Evolutionary conservation across 2,329 filamentous ascomycete genomes (phyloP), one percentile per base, ranked within the genome.

Genomic region (Penicillium sp.): DNA sequence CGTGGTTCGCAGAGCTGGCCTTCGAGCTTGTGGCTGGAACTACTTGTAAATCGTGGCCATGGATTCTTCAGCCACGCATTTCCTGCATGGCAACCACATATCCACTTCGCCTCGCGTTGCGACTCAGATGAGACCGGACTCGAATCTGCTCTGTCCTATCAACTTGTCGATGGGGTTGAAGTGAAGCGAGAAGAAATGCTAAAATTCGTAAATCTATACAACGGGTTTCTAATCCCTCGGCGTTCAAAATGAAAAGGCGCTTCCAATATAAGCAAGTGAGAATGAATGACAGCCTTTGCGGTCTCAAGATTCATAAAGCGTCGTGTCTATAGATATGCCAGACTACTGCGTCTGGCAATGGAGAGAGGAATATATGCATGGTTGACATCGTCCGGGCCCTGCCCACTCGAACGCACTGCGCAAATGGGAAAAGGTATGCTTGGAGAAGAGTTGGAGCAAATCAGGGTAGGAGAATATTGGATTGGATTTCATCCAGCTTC

Each of bases 391-490:
- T 20, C 16, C 5, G 4, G 16, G 10, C 5, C 2, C 16, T 18
- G 14, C n/a, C 33, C 33, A 18, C 27, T 8, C 4, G 25, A 35
- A 27, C 27, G 10, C 27, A 14, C 28, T 13, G 28, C 28, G 13
- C 10, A 30, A 30, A 14, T 11, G 31, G 33, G 9, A 20, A 36
- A 36, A 13, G 5, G 18, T 13, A 38, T 20, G 9, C 20, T 9
- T 9, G 22, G 16, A 38, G 35, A 36, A 25, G 31, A 11, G 14
- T 14, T 16, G 4, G 3, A 8, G 11, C 10, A 33, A 2, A 27
- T 62, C 38, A 69, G 4, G 67, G 67, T 25, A 69, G 56, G 11
- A 69, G 63, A 36, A 69, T 67, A 33, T 66, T 65, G 2, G 67
- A 64, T 36, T 67, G 66, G 10, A 69, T 57, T 39, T 69, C 67